Conservation (phyloP, 2,329 filamentous ascomycete species). For the Paecilomyces sp. region DNA sequence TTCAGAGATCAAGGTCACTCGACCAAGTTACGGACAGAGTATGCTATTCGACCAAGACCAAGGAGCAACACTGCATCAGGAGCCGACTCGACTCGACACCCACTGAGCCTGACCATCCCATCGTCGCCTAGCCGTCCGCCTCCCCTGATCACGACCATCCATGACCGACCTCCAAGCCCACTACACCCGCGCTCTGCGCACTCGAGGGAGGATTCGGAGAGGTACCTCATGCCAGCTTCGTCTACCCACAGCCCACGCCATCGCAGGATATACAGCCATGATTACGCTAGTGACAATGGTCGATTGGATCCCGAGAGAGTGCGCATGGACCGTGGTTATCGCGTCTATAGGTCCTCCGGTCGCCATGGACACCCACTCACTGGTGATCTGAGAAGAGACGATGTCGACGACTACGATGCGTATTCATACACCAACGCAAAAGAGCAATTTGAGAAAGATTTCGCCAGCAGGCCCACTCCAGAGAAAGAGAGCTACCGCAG, state of each 20-base stretch:
- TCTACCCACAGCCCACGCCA: slow-evolving; percentile 20
- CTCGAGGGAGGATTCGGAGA: slow-evolving; percentile 20
- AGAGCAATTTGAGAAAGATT: slow-evolving; percentile 41
- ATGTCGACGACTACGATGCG: slow-evolving; percentile 34
- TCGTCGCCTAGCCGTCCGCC: slow-evolving; percentile 12
- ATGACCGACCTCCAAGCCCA: slow-evolving; percentile 26
- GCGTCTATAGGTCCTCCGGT: slow-evolving; percentile 15
- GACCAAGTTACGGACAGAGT: slow-evolving; percentile 28
- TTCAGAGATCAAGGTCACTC: slow-evolving; percentile 23
- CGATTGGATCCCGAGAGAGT: slow-evolving; percentile 16
- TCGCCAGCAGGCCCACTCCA: slow-evolving; percentile 27
- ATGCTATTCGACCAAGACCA: slow-evolving; percentile 28
- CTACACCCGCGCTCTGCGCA: slow-evolving; percentile 14
- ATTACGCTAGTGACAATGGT: slow-evolving; percentile 31
- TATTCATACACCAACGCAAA: slow-evolving; percentile 42
- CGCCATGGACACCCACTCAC: slow-evolving; percentile 21
- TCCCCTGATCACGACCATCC: slow-evolving; percentile 20
- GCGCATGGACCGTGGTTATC: slow-evolving; percentile 17
- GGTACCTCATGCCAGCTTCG: slow-evolving; percentile 27
- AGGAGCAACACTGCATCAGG: slow-evolving; percentile 28
- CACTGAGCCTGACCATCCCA: slow-evolving; percentile 20
- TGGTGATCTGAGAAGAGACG: slow-evolving; percentile 23
- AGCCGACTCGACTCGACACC: slow-evolving; percentile 19
- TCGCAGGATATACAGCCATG: slow-evolving; percentile 23
- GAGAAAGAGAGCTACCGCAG: slow-evolving; percentile 15